Percentiles rank a stretch among this genome's conserved stretches.
Evolutionary conservation across 305 asterid species (phyloP).

Genomic region (Stenogyne calaminthoides): DNA sequence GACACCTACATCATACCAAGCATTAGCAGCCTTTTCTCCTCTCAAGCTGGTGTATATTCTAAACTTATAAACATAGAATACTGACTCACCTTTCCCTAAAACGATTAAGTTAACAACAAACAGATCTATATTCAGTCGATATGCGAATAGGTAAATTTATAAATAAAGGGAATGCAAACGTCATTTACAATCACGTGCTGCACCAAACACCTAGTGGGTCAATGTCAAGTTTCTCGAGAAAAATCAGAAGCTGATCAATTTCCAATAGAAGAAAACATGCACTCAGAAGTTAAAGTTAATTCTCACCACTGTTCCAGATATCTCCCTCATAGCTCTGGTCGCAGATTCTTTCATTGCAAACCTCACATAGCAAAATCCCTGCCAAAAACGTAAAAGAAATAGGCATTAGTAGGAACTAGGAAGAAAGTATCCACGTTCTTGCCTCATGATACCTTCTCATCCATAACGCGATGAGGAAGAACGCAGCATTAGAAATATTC

Average conservation of each 20-base stretch:
- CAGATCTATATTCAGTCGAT: slow-evolving; percentile 1
- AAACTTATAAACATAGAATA: background rate
- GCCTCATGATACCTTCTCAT: slow-evolving; percentile 17
- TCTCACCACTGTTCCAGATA: slow-evolving; percentile 70
- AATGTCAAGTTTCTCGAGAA: slow-evolving; percentile 20
- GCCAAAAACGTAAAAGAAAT: slow-evolving; percentile 31
- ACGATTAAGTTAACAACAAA: background rate
- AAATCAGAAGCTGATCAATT: slow-evolving; percentile 13
- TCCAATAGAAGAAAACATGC: slow-evolving; percentile 7
- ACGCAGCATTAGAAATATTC: slow-evolving; percentile 14
- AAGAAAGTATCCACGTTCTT: slow-evolving; percentile 21
- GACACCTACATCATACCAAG: slow-evolving; percentile 10
- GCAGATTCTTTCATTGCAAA: slow-evolving; percentile 85
- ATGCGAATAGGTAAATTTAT: background rate
- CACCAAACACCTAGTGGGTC: slow-evolving; percentile 1
- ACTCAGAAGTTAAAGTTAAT: background rate
- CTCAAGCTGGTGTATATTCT: slow-evolving; percentile 4
- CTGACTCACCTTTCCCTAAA: background rate
- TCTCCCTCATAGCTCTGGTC: slow-evolving; percentile 77
- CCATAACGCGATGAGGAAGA: slow-evolving; percentile 5
- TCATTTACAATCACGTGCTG: slow-evolving; percentile 2
- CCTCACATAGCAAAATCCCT: slow-evolving; percentile 93
- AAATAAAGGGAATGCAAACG: background rate
- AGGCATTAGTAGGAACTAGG: slow-evolving; percentile 29
- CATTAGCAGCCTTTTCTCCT: slow-evolving; percentile 19